Base-by-base conservation (phyloP, 306 rosid genomes). In the Vigna mungo region DNA sequence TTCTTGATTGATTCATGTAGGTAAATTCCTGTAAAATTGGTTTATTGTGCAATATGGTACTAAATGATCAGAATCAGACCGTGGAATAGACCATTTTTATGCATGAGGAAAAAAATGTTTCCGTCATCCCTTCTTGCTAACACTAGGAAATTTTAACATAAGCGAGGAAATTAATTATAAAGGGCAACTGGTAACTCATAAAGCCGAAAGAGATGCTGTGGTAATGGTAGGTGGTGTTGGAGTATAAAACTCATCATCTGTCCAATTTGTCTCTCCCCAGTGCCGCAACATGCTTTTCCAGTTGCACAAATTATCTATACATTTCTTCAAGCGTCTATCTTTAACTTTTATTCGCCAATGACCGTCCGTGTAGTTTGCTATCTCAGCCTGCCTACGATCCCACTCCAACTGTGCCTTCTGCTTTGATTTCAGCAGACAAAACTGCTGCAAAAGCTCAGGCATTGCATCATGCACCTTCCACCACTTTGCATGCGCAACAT, bases 231-330 rank as follows among this genome's bases (percentile, higher is more conserved):
- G 97, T 4, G 96, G 96, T 16, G 96, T 53, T 34, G 82, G 92
- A 71, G 65, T 53, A 43, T 80, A 73, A 61, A 76, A 70, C 65
- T 82, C 89, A 51, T 82, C 90, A 53, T 92, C 93, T 0, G 97
- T 92, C 98, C 98, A 95, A 76, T 95, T 95, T 30, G 92, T 88
- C 88, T 95, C 98, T 23, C 97, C 98, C 98, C 98, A 95, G 8
- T 95, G 98, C 92, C 71, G 70, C 85, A 90, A 81, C 98, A 95
- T 95, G 73, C 82, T 80, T 78, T 92, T 91, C 98, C 98, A 95
- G 37, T 82, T 71, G 76, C 98, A 95, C 59, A 90, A 20, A 43
- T 83, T 90, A 77, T 95, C 98, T 2, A 89, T 65, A 17, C 97
- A 95, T 72, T 75, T 90, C 84, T 85, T 89, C 83, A 89, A 74